Evolutionary conservation across 257 asterid genomes (phyloP), one percentile per base, ranked within the genome.

Genomic region (Mitragyna speciosa): DNA sequence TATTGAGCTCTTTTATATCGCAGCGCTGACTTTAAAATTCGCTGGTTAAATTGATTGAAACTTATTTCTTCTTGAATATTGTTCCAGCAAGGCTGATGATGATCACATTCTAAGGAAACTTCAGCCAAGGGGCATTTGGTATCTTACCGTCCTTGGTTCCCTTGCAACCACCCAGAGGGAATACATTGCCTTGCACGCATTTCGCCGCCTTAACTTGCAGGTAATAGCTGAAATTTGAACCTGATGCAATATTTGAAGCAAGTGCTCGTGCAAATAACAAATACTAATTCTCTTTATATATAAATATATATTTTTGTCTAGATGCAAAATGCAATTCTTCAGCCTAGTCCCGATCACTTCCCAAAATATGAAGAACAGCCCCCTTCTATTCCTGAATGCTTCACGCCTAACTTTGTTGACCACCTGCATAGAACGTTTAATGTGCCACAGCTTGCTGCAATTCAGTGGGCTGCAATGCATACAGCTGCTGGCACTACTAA

Each of bases 311-410:
- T 59, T 54, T 9, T 45, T 71, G 41, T 87, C 77, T 89, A 96
- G 99, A 96, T 96, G 97, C 99, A 96, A 92, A 92, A 89, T 80
- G 99, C 99, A 22, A 94, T 96, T 85, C 97, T 96, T 79, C 97
- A 96, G 86, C 99, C 99, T 79, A 94, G 96, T 86, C 86, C 97
- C 0, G 98, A 96, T 20, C 99, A 96, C 73, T 96, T 92, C 80
- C 99, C 99, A 0, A 96, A 94, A 75, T 96, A 96, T 66, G 98
- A 94, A 89, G 98, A 94, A 87, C 97, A 91, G 80, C 91, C 99
- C 28, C 99, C 98, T 78, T 91, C 98, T 69, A 91, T 96, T 95
- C 99, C 98, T 49, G 99, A 96, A 83, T 96, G 99, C 89, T 94
- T 96, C 83, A 96, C 99, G 19, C 92, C 99, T 6, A 88, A 88